These are phyloP conservation scores for Polygonum aviculare DNA, from an alignment of 148 eudicot species.

Conservation along the genomic window DNA sequence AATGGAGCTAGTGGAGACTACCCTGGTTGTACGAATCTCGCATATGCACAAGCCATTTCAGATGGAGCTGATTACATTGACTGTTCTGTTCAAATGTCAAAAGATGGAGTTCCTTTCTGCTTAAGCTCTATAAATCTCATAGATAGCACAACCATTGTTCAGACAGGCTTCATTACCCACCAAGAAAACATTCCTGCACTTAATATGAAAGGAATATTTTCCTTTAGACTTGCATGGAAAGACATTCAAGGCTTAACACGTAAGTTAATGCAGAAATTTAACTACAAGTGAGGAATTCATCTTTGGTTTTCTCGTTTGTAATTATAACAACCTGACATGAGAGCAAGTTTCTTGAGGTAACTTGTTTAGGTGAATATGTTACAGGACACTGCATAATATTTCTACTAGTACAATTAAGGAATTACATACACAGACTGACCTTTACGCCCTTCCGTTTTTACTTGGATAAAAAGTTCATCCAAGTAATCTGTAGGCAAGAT, in stretches of 20 bases:
- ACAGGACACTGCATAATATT: background rate
- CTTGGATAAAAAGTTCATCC: no score
- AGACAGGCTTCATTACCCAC: constrained; percentile 17
- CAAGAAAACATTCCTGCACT: background rate
- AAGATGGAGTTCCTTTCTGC: constrained; percentile 81
- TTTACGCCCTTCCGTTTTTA: no score
- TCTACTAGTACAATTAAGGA: background rate
- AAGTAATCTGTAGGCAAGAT: background rate
- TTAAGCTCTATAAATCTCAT: constrained; percentile 61
- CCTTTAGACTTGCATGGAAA: constrained; percentile 68
- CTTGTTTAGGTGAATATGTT: background rate
- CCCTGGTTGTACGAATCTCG: constrained; percentile 79
- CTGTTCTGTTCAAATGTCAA: constrained; percentile 84
- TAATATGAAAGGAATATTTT: constrained; percentile 37
- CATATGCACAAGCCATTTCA: constrained; percentile 55
- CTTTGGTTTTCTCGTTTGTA: background rate
- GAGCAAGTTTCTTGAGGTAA: background rate
- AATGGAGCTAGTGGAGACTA: constrained; percentile 87
- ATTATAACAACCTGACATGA: background rate
- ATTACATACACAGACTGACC: background rate
- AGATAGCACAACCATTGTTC: constrained; percentile 41
- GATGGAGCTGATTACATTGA: constrained; percentile 84
- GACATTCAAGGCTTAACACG: constrained; percentile 60
- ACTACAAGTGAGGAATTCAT: background rate
- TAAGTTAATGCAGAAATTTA: constrained; percentile 26